A percentile compares a stretch with the other conserved stretches of the same genome.
Conservation (phyloP, 2,329 filamentous ascomycete species). For the Fusarium sp. region DNA sequence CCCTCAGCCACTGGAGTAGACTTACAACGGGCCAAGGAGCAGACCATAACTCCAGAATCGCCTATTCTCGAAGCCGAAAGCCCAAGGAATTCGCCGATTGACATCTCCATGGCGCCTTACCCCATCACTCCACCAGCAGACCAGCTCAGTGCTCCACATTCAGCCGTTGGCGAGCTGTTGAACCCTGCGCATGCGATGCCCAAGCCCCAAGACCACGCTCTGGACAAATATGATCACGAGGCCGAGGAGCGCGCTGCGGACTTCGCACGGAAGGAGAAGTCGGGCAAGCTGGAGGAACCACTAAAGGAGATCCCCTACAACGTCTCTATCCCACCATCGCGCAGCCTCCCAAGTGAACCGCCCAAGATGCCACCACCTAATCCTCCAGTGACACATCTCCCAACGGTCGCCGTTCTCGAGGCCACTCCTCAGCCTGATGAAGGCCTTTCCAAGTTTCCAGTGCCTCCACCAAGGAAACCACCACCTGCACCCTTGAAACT, state of each 20-base stretch:
- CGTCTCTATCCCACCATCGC: constrained; percentile 65
- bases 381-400: constrained; percentile 54
- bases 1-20: constrained; percentile 42
- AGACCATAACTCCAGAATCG: constrained; percentile 54
- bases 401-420: constrained; percentile 55
- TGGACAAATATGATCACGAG: constrained; percentile 67
- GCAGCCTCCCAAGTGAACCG: constrained; percentile 64
- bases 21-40: constrained; percentile 37
- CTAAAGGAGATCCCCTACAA: constrained; percentile 63
- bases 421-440: constrained; percentile 59
- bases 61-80: constrained; percentile 63
- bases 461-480: constrained; percentile 77
- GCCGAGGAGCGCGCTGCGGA: constrained; percentile 62
- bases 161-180: constrained; percentile 63
- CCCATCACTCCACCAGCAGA: constrained; percentile 73
- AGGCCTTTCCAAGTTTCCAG: constrained; percentile 62
- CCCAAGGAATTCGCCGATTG: constrained; percentile 67
- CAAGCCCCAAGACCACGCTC: constrained; percentile 68
- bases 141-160: constrained; percentile 53
- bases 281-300: constrained; percentile 55
- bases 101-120: constrained; percentile 69
- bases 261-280: constrained; percentile 58
- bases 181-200: constrained; percentile 70
- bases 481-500: constrained; percentile 88
- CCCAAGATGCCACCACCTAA: constrained; percentile 65